Conservation (phyloP, 1,284 basidiomycete genomes). For the Crepidotus sp. region DNA sequence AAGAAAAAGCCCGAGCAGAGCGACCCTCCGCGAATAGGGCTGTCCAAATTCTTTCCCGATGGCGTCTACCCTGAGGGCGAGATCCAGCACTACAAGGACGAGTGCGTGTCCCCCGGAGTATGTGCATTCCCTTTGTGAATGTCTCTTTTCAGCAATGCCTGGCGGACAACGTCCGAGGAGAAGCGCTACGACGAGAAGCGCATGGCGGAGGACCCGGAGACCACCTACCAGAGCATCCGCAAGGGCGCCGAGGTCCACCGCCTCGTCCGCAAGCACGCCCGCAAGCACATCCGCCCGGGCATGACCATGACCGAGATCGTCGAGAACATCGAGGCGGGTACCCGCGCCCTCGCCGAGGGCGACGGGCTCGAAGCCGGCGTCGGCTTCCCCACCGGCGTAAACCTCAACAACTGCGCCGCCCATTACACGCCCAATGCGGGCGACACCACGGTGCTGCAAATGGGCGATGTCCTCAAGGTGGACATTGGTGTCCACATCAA, state of each 20-base stretch:
- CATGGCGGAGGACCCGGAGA: constrained; percentile 69
- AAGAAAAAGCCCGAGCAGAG: constrained; percentile 78
- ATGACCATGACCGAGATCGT: constrained; percentile 95
- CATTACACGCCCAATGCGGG: constrained; percentile 97
- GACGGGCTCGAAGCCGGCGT: constrained; percentile 81
- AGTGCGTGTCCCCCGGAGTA: constrained; percentile 48
- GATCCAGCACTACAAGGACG: constrained; percentile 85
- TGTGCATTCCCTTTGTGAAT: not conserved
- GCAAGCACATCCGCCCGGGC: constrained; percentile 82
- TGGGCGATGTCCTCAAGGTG: constrained; percentile 89
- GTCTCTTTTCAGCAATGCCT: constrained; percentile 64
- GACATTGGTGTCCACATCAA: constrained; percentile 97
- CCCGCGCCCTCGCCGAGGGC: constrained; percentile 86
- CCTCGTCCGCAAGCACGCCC: constrained; percentile 80
- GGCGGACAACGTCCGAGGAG: constrained; percentile 87
- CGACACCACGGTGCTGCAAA: constrained; percentile 78
- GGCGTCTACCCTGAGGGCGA: constrained; percentile 89
- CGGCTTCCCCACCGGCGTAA: constrained; percentile 96
- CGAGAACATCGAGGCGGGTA: constrained; percentile 88
- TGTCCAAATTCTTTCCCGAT: constrained; percentile 84
- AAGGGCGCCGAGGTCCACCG: constrained; percentile 94
- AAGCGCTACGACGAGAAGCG: constrained; percentile 77
- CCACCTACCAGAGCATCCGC: constrained; percentile 84
- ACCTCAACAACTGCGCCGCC: constrained; percentile 90
- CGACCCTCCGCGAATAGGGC: constrained; percentile 88